A percentile compares a stretch with the other conserved stretches of the same genome.
These are phyloP conservation scores for Aspergillus sp. DNA, from an alignment of 2,329 filamentous ascomycete species.

Conservation along the genomic window DNA sequence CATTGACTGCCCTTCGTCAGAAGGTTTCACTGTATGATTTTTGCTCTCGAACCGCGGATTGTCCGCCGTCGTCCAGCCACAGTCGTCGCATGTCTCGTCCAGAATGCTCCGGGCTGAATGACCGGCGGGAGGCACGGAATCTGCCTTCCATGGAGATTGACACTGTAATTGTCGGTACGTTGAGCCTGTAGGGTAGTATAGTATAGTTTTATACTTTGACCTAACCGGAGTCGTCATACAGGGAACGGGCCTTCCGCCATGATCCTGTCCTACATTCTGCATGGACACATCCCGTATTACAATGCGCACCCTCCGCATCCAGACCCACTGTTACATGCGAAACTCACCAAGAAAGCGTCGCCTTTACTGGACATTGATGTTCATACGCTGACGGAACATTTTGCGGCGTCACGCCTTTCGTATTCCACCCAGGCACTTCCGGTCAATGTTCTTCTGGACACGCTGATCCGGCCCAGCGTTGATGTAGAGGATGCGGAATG, in stretches of 20 bases:
- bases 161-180: slow-evolving; percentile 39
- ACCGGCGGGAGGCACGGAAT: slow-evolving; percentile 16
- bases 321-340: slow-evolving; percentile 49
- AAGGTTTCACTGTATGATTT: slow-evolving; percentile 9
- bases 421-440: slow-evolving; percentile 56
- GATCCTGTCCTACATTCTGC: slow-evolving; percentile 55
- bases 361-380: slow-evolving; percentile 43
- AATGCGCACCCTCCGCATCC: slow-evolving; percentile 44
- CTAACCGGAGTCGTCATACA: slow-evolving; percentile 15
- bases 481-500: slow-evolving; percentile 48
- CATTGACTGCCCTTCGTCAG: slow-evolving; percentile 10
- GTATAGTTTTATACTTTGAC: no score
- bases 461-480: slow-evolving; percentile 50
- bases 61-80: neutral
- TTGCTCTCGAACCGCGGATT: slow-evolving; percentile 1
- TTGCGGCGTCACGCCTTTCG: slow-evolving; percentile 48
- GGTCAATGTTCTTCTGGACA: slow-evolving; percentile 53
- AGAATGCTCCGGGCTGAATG: slow-evolving; percentile 25
- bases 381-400: slow-evolving; percentile 48
- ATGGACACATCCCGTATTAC: slow-evolving; percentile 54
- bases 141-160: slow-evolving; percentile 30
- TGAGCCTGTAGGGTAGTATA: neutral
- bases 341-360: slow-evolving; percentile 38
- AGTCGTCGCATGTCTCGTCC: slow-evolving; percentile 17
- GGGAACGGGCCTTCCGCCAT: slow-evolving; percentile 56